Conservation (phyloP, 2,329 filamentous ascomycete species). For the Cytospora paraplurivora region DNA sequence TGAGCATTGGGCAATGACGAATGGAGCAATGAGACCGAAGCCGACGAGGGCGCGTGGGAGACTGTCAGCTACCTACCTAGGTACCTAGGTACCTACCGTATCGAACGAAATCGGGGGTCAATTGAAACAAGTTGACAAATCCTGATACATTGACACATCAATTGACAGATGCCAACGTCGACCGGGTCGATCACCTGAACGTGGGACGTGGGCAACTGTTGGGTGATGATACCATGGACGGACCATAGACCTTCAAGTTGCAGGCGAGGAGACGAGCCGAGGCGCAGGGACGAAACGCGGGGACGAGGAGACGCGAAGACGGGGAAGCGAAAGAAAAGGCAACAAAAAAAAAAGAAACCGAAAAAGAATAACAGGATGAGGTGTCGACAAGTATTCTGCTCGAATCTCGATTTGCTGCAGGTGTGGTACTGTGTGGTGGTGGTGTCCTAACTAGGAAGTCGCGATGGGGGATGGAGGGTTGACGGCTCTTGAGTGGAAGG, state of each 20-base stretch:
- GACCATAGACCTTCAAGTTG: too few relatives aligned
- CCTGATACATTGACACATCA: neutral
- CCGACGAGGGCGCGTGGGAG: neutral
- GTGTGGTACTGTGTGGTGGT: conserved; percentile 19
- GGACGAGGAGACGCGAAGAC: neutral
- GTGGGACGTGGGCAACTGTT: too few relatives aligned
- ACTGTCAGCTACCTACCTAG: neutral
- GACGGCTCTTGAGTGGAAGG: neutral
- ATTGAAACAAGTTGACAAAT: neutral
- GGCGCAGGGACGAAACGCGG: too few relatives aligned
- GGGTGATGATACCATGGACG: too few relatives aligned
- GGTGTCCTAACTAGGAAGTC: conserved; percentile 8
- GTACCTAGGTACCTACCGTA: too few relatives aligned
- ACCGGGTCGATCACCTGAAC: neutral
- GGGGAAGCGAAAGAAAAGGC: neutral
- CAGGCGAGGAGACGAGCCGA: neutral
- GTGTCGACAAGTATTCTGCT: neutral
- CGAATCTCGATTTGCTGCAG: conserved; percentile 14
- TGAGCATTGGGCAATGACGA: neutral
- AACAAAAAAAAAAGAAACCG: neutral
- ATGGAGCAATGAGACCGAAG: neutral
- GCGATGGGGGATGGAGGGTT: conserved; percentile 2
- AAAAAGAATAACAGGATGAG: too few relatives aligned
- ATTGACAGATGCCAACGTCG: neutral
- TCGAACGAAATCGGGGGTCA: neutral